phyloP scores from a whole-genome alignment of 2,329 filamentous ascomycete genomes.

The Rutstroemia sp. region DNA sequence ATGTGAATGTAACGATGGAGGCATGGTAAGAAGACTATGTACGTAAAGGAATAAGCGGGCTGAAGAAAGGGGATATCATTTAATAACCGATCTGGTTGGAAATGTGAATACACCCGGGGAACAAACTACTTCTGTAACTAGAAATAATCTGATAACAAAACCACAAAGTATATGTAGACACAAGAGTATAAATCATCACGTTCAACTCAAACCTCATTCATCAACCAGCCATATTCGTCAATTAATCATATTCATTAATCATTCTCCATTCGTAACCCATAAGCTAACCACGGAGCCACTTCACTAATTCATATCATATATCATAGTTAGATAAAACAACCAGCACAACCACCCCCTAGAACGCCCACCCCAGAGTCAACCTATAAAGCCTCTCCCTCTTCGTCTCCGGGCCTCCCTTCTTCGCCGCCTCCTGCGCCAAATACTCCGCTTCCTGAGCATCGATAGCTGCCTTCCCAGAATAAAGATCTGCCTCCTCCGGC shows the following conservation, averaged over 20 bases:
- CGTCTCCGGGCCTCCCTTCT: constrained; percentile 10
- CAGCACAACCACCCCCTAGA: neutral
- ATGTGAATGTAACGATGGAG: no score
- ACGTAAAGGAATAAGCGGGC: no score
- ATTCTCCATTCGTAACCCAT: neutral
- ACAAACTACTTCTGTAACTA: no score
- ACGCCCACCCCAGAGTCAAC: constrained; percentile 12
- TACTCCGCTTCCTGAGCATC: constrained; percentile 48
- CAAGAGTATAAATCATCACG: no score
- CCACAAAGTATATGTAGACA: no score
- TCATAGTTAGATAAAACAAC: neutral
- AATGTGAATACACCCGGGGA: no score
- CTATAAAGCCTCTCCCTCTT: constrained; percentile 11
- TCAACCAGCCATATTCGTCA: neutral
- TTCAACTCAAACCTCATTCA: neutral
- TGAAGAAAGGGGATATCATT: no score
- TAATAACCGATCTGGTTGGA: no score
- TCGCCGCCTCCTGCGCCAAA: constrained; percentile 19
- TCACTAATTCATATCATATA: neutral
- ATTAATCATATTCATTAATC: neutral
- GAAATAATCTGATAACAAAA: no score
- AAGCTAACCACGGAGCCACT: neutral
- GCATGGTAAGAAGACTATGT: no score
- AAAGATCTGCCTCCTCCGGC: constrained; percentile 47
- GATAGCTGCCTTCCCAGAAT: constrained; percentile 50